Percentiles rank a stretch among this genome's conserved stretches.
Conservation (phyloP, 202 grass and related monocot genomes). For the Setaria viridis region DNA sequence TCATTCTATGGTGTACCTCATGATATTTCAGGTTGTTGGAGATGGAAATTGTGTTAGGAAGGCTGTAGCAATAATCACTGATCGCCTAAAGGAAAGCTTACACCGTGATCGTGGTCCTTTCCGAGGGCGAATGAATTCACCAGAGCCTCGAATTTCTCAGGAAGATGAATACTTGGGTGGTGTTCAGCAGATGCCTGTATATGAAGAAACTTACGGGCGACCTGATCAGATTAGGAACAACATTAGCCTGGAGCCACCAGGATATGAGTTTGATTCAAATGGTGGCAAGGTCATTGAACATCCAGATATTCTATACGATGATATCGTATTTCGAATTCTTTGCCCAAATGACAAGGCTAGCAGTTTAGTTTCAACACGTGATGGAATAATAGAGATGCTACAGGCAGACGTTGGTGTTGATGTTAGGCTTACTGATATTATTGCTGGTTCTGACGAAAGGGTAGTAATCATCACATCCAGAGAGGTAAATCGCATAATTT, state of each 20-base stretch:
- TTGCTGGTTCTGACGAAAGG: conserved; percentile 80
- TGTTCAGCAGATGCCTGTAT: conserved; percentile 55
- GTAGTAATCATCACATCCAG: conserved; percentile 78
- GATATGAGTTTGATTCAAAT: conserved; percentile 84
- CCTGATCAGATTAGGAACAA: conserved; percentile 73
- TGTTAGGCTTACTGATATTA: conserved; percentile 77
- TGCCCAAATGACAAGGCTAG: conserved; percentile 89
- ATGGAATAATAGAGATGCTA: conserved; percentile 87
- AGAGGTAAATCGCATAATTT: conserved; percentile 66
- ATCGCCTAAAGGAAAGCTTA: conserved; percentile 92
- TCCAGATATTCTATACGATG: conserved; percentile 60
- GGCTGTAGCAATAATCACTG: conserved; percentile 79
- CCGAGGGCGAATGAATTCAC: conserved; percentile 70
- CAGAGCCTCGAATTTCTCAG: conserved; percentile 64
- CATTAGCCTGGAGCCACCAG: conserved; percentile 61
- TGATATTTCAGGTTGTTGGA: conserved; percentile 76
- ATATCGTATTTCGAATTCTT: conserved; percentile 92
- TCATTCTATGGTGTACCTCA: conserved; percentile 23
- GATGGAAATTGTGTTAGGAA: conserved; percentile 87
- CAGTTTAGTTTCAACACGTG: conserved; percentile 56
- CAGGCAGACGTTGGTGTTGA: conserved; percentile 86
- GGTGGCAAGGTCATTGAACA: conserved; percentile 65
- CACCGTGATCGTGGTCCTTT: conserved; percentile 90
- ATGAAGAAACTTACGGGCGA: conserved; percentile 68
- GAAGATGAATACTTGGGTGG: conserved; percentile 67